Percentiles rank a stretch among this genome's conserved stretches.
These are phyloP conservation scores for Bipolaris oryzae DNA, from an alignment of 2,329 filamentous ascomycete genomes.

Conservation along the genomic window DNA sequence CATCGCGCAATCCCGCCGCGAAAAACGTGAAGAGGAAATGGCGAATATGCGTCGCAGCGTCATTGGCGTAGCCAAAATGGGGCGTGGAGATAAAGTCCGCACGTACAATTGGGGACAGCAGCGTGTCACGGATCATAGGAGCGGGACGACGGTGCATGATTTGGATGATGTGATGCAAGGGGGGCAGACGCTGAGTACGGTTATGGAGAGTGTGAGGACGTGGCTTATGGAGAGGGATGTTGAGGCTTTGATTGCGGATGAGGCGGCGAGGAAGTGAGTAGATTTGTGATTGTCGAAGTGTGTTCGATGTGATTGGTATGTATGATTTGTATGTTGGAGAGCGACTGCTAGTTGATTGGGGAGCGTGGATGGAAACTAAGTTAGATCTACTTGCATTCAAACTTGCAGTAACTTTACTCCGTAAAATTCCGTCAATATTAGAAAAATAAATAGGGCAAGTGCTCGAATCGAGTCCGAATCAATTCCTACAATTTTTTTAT, in stretches of 20 bases:
- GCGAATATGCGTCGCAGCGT: conserved; percentile 76
- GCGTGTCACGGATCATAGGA: conserved; percentile 87
- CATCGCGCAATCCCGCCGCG: conserved; percentile 78
- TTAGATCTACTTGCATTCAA: too few species aligned
- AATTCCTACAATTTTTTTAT: too few species aligned
- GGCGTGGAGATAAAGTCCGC: conserved; percentile 88
- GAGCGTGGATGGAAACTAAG: too few species aligned
- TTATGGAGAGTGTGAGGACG: conserved; percentile 77
- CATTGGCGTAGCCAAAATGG: conserved; percentile 78
- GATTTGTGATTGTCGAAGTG: too few species aligned
- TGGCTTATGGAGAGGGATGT: conserved; percentile 81
- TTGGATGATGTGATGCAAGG: conserved; percentile 81
- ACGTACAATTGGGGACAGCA: conserved; percentile 85
- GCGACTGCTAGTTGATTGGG: too few species aligned
- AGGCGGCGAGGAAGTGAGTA: conserved; percentile 30
- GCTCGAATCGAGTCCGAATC: too few species aligned
- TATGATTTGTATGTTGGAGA: too few species aligned
- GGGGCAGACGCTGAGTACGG: conserved; percentile 70
- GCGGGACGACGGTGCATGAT: conserved; percentile 78
- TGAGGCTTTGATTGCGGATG: conserved; percentile 64
- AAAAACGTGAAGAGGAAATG: conserved; percentile 82
- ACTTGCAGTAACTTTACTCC: too few species aligned
- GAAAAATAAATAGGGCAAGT: too few species aligned
- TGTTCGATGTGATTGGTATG: too few species aligned
- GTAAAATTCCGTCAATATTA: too few species aligned